Evolutionary conservation across 164 flowering plant species (phyloP), one percentile per base, ranked within the genome.

Genomic region (Taxillus chinensis): DNA sequence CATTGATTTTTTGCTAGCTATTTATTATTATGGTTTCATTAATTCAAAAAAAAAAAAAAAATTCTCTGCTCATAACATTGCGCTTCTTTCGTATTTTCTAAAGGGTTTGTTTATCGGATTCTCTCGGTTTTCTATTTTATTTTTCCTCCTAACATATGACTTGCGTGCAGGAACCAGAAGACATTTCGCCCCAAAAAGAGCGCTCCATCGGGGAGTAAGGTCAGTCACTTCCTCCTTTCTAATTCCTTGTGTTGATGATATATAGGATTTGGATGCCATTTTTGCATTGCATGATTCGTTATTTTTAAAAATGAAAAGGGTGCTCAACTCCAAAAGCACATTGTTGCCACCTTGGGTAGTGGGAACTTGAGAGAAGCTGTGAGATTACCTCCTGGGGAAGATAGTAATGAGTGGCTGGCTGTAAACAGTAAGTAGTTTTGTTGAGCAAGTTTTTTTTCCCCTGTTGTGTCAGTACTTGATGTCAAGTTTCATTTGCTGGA

Each of bases 331-430:
- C 80, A 80, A 65, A 78, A 64, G 64, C 87, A 84, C 56, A 84
- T 86, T 46, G 86, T 78, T 81, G 86, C 89, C 8, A 86, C 92
- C 58, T 72, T 86, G 70, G 89, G 89, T 54, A 82, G 86, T 73
- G 92, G 92, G 5, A 86, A 86, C 67, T 71, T 86, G 73, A 84
- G 84, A 70, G 92, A 86, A 71, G 89, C 89, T 3, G 92, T 86
- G 11, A 50, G 70, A 40, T 71, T 86, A 40, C 92, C 92, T 13
- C 87, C 86, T 37, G 92, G 92, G 50, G 92, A 86, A 70, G 92
- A 86, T 65, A 70, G 65, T 12, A 74, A 84, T 59, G 92, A 86
- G 59, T 86, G 92, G 92, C 75, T 86, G 64, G 92, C 92, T 9
- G 86, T 86, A 12, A 86, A 84, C 68, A 79, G 92, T 86, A 75